phyloP scores from a whole-genome alignment of 805 yeast species.

The Yamadazyma paraphyllophila region DNA sequence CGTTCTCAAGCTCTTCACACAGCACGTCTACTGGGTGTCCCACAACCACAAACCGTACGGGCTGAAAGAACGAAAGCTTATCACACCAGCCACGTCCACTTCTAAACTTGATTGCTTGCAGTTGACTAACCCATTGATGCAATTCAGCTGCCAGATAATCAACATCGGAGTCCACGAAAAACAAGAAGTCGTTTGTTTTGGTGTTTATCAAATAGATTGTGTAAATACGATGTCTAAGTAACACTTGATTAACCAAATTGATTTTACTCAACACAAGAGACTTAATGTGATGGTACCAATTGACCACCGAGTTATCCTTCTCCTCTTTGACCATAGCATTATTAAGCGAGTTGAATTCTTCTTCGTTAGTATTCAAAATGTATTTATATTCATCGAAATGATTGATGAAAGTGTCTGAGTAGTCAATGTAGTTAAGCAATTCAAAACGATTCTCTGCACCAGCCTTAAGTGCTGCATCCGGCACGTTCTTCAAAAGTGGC shows the following conservation, averaged over 20 bases:
- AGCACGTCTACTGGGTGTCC: conserved; percentile 8
- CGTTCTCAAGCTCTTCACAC: conserved; percentile 7
- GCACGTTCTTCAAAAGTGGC: conserved; percentile 10
- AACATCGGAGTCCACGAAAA: conserved; percentile 7
- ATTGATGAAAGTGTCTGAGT: conserved; percentile 7
- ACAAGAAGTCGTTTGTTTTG: conserved; percentile 1
- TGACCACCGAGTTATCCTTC: neutral
- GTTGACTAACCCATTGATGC: conserved; percentile 11
- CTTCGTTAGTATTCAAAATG: conserved; percentile 3
- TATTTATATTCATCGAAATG: conserved; percentile 11
- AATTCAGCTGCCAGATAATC: conserved; percentile 1
- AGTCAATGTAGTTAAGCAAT: conserved; percentile 8
- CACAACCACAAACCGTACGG: conserved; percentile 9
- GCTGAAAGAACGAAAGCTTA: neutral
- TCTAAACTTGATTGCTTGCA: conserved; percentile 6
- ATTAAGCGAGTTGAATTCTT: conserved; percentile 4
- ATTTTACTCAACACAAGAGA: neutral
- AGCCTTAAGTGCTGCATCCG: conserved; percentile 1
- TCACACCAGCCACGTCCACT: conserved; percentile 12
- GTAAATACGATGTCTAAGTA: conserved; percentile 2
- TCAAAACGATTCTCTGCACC: neutral
- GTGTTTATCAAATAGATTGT: conserved; percentile 5
- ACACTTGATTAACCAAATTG: conserved; percentile 1
- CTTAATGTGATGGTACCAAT: conserved; percentile 1
- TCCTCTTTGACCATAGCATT: conserved; percentile 1